phyloP scores from a whole-genome alignment of 495 filamentous ascomycete genomes.

The Aspergillus carlsbadensis region DNA sequence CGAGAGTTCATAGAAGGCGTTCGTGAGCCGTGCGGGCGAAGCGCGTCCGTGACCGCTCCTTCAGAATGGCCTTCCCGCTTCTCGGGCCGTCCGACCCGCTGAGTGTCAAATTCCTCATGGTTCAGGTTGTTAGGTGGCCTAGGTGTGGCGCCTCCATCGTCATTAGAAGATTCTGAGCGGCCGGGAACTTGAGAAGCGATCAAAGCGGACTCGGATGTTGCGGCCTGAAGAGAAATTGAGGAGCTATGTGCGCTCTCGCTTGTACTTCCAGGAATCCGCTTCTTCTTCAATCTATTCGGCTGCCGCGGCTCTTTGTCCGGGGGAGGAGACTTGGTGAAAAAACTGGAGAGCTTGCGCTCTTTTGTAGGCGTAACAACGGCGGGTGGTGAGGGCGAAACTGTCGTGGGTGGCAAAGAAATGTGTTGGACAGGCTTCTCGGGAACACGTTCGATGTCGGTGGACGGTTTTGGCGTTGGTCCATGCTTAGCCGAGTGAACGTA shows the following conservation, averaged over 20 bases:
- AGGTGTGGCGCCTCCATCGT: conserved; percentile 35
- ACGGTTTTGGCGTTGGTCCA: conserved; percentile 25
- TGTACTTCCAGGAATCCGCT: conserved; percentile 66
- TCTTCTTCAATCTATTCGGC: conserved; percentile 86
- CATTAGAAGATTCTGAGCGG: conserved; percentile 18
- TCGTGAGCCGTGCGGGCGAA: conserved; percentile 63
- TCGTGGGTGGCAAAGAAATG: conserved; percentile 34
- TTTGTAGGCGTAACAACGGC: conserved; percentile 61
- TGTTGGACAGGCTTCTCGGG: conserved; percentile 45
- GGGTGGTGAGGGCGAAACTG: conserved; percentile 35
- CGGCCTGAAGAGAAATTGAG: conserved; percentile 62
- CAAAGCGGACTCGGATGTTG: conserved; percentile 27
- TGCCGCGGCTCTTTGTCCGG: conserved; percentile 53
- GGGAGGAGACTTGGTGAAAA: conserved; percentile 68
- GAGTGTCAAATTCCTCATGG: conserved; percentile 21
- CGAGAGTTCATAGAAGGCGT: conserved; percentile 67
- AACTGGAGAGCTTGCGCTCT: conserved; percentile 64
- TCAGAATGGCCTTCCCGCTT: conserved; percentile 19
- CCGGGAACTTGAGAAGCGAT: conserved; percentile 19
- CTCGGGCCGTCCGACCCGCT: conserved; percentile 22
- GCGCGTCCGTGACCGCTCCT: conserved; percentile 38
- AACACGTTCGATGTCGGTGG: conserved; percentile 17
- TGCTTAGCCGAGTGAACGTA: conserved; percentile 40
- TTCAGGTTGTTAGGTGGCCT: conserved; percentile 27
- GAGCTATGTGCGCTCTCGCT: conserved; percentile 87